Base-by-base conservation (phyloP, 805 yeast genomes). In the Ogataea glucozyma region DNA sequence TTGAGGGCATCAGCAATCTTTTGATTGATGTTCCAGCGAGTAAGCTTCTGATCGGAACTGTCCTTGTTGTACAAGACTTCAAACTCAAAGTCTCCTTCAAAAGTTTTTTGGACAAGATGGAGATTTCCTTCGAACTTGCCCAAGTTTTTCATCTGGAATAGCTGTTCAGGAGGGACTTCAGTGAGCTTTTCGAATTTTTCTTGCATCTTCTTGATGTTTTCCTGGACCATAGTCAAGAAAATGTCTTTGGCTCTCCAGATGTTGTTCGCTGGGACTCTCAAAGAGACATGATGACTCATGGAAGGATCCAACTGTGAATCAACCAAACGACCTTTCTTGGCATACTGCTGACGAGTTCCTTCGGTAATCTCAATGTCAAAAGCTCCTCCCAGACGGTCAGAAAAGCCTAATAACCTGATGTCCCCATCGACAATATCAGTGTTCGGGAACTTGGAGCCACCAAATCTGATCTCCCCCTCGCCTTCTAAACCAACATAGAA, bases 401-500 rank as follows among this genome's bases (percentile, higher is more conserved):
- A 75, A 12, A 49, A 52, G 2, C 91, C 91, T 17, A 58, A 49
- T 26, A 83, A 61, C 4, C 48, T 58, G 2, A 77, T 60, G 29
- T 62, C 66, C 5, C 69, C 75, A 13, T 64, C 67, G 14, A 52
- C 49, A 18, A 57, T 34, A n/a, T 69, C 65, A 2, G 50, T 24
- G 8, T 40, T 31, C 4, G 32, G n/a, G 10, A 52, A 58, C 13
- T 49, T 49, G 2, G 65, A 54, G 3, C 78, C 74, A 2, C 67
- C 66, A 23, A 72, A 57, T 16, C 64, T 54, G 16, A 80, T 52
- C 38, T 66, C 67, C 1, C 72, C 80, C 14, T 72, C 76, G 24
- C 83, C 83, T 62, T 88, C 95, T 34, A 89, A 68, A 1, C 86
- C 93, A 16, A 87, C 71, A 62, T 90, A 91, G 65, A 87, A 80